Evolutionary conservation across 169 alveolate genomes (phyloP).

Genomic region (Cryptosporidium ryanae): DNA sequence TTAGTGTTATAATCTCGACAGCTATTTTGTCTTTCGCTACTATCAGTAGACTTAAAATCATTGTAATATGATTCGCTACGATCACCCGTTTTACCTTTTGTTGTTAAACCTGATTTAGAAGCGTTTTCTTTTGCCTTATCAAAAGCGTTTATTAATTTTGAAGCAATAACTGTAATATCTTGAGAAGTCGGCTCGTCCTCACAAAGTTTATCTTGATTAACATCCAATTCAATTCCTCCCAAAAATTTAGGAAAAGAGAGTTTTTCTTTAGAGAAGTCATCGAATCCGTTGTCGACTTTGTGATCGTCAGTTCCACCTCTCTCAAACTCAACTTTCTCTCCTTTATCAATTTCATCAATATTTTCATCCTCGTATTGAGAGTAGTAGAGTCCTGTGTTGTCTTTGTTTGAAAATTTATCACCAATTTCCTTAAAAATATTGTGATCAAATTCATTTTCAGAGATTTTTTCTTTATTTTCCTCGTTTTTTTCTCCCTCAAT

Average conservation of each 20-base stretch:
- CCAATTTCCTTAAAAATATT: conserved; percentile 28
- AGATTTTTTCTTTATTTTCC: conserved; percentile 29
- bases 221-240: conserved; percentile 73
- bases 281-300: not conserved
- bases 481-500: conserved; percentile 2
- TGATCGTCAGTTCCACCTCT: conserved; percentile 7
- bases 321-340: conserved; percentile 75
- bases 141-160: conserved; percentile 78
- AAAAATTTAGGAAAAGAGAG: conserved; percentile 22
- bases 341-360: conserved; percentile 79
- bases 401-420: conserved; percentile 18
- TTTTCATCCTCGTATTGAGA: conserved; percentile 63
- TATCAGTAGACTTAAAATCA: not conserved
- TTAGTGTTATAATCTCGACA: conserved; percentile 17
- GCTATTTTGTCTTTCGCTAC: conserved; percentile 40
- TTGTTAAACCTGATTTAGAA: not conserved
- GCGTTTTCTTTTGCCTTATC: conserved; percentile 72
- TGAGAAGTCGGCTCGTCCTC: conserved; percentile 79
- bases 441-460: conserved; percentile 18
- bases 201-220: conserved; percentile 78
- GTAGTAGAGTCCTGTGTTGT: conserved; percentile 26
- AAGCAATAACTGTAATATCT: conserved; percentile 79
- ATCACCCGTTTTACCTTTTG: not conserved
- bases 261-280: conserved; percentile 8
- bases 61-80: not conserved